A percentile compares a stretch with the other conserved stretches of the same genome.
phyloP scores from a whole-genome alignment of 805 yeast species.

The Candida dajiaensis region DNA sequence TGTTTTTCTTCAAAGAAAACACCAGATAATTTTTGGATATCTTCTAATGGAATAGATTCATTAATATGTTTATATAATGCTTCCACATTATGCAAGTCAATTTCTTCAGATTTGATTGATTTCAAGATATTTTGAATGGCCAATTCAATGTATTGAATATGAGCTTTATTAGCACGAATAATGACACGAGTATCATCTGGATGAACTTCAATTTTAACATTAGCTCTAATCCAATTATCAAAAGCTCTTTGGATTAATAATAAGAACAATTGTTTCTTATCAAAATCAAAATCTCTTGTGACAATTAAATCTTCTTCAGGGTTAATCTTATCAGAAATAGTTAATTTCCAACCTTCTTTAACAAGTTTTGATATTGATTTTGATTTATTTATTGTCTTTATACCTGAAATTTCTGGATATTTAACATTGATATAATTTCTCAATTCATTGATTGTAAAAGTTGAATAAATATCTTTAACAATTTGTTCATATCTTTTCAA shows the following conservation, averaged over 20 bases:
- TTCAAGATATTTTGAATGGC: constrained; percentile 15
- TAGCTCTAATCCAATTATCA: constrained; percentile 21
- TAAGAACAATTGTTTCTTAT: constrained; percentile 16
- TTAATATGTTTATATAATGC: constrained; percentile 5
- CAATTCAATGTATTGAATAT: constrained; percentile 21
- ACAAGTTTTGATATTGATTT: constrained; percentile 7
- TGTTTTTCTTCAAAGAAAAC: constrained; percentile 15
- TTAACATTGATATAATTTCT: constrained; percentile 6
- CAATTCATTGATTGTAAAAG: constrained; percentile 15
- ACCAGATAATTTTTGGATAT: constrained; percentile 20
- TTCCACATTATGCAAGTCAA: constrained; percentile 13
- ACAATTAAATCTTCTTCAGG: constrained; percentile 15
- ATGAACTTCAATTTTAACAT: constrained; percentile 18
- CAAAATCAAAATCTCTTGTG: constrained; percentile 16
- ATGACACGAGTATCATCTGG: constrained; percentile 17
- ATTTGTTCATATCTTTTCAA: constrained; percentile 17
- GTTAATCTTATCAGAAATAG: constrained; percentile 9
- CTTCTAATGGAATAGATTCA: constrained; percentile 15
- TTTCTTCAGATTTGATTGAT: constrained; percentile 8
- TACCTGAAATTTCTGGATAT: constrained; percentile 3
- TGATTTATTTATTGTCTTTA: constrained; percentile 5
- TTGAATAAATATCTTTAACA: constrained; percentile 5
- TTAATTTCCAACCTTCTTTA: constrained; percentile 13
- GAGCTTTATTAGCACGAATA: constrained; percentile 17
- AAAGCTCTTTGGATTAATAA: constrained; percentile 16